phyloP scores from a whole-genome alignment of 1,139 yeast genomes.

The Debaryomyces sp. region DNA sequence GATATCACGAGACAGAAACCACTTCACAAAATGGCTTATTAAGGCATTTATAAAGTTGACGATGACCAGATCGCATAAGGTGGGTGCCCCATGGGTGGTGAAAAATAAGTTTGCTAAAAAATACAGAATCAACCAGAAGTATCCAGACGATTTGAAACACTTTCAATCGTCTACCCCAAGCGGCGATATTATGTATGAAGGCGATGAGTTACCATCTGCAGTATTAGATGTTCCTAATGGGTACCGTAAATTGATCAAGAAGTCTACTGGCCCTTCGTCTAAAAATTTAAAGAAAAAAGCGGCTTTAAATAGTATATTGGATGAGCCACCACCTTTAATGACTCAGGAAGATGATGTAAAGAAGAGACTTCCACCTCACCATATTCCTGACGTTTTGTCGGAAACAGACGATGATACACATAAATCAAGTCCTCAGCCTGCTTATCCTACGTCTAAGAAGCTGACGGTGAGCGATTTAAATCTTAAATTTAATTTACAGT shows the following conservation, averaged over 20 bases:
- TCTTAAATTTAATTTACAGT: slow-evolving; percentile 45
- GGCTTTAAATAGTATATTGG: slow-evolving; percentile 9
- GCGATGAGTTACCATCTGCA: slow-evolving; percentile 4
- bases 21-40: slow-evolving; percentile 86
- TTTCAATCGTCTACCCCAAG: slow-evolving; percentile 43
- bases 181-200: slow-evolving; percentile 31
- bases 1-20: slow-evolving; percentile 79
- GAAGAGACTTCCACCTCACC: slow-evolving; percentile 37
- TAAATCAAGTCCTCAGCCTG: slow-evolving; percentile 14
- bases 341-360: slow-evolving; percentile 14
- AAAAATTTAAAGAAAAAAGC: slow-evolving; percentile 12
- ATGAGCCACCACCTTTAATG: slow-evolving; percentile 1
- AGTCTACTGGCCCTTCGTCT: slow-evolving; percentile 5
- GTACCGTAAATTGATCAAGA: slow-evolving; percentile 11
- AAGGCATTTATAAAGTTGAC: slow-evolving; percentile 88
- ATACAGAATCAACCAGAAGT: slow-evolving; percentile 59
- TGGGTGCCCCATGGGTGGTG: slow-evolving; percentile 98
- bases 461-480: slow-evolving; percentile 41
- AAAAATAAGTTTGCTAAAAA: slow-evolving; percentile 69
- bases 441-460: slow-evolving; percentile 40
- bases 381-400: slow-evolving; percentile 35
- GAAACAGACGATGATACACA: slow-evolving; percentile 21
- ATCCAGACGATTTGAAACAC: slow-evolving; percentile 55
- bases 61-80: slow-evolving; percentile 76
- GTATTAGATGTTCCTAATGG: not conserved